A percentile compares a stretch with the other conserved stretches of the same genome.
Conservation (phyloP, 2,329 filamentous ascomycete species). For the Hypoxylon sp. region DNA sequence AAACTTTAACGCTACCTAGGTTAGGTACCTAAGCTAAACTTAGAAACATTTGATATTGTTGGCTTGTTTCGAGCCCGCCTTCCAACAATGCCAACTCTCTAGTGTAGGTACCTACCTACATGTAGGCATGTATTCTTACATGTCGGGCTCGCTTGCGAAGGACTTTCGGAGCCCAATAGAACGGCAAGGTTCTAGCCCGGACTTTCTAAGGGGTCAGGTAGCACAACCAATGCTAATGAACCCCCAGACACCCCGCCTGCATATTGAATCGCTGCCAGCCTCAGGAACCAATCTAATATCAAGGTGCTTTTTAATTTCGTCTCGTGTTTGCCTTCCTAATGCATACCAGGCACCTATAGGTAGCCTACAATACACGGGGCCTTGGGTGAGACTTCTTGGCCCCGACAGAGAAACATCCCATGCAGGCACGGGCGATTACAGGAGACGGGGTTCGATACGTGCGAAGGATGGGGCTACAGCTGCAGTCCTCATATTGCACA, state of each 20-base stretch:
- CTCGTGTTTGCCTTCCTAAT: constrained; percentile 38
- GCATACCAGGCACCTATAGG: constrained; percentile 6
- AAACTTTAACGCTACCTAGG: constrained; percentile 24
- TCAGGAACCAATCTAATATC: constrained; percentile 20
- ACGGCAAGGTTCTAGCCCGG: constrained; percentile 17
- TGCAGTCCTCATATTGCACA: constrained; percentile 35
- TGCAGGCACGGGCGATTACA: constrained; percentile 42
- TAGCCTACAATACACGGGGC: background rate
- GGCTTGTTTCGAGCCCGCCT: constrained; percentile 13
- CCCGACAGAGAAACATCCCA: constrained; percentile 22
- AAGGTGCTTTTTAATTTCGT: constrained; percentile 16
- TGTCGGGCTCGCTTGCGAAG: constrained; percentile 14
- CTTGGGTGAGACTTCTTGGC: constrained; percentile 14
- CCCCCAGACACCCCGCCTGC: constrained; percentile 15
- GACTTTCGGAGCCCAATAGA: constrained; percentile 27
- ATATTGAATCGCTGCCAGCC: constrained; percentile 15
- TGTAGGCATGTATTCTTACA: constrained; percentile 13
- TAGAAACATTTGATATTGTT: constrained; percentile 32
- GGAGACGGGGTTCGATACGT: constrained; percentile 39
- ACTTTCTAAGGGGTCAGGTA: constrained; percentile 26
- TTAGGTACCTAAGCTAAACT: constrained; percentile 21
- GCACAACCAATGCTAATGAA: constrained; percentile 13
- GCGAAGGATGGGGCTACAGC: constrained; percentile 35
- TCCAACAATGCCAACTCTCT: constrained; percentile 12
- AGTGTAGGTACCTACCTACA: constrained; percentile 6